Evolutionary conservation across 257 asterid genomes (phyloP).

Genomic region (Ophiorrhiza pumila): DNA sequence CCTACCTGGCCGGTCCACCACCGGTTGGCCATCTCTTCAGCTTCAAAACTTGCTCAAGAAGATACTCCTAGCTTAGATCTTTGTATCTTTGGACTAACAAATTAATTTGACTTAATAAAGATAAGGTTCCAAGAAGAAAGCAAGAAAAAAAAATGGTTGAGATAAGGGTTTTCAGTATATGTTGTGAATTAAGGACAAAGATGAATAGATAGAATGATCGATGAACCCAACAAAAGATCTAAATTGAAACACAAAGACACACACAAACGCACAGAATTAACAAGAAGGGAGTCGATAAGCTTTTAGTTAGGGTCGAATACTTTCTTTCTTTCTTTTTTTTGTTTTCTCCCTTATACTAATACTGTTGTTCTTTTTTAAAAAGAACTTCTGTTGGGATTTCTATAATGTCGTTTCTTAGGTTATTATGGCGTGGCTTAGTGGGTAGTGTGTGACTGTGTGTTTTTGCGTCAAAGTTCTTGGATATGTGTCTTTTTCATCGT

Average conservation of each 20-base stretch:
- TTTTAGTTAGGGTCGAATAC: not conserved
- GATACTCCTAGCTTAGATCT: conserved; percentile 4
- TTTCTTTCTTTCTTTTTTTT: not conserved
- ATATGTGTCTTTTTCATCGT: conserved; percentile 36
- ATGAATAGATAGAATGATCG: not conserved
- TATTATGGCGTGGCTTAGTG: conserved; percentile 20
- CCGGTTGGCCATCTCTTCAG: conserved; percentile 42
- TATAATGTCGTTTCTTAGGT: conserved; percentile 29
- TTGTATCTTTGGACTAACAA: not conserved
- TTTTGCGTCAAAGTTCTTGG: conserved; percentile 44
- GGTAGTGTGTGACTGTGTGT: conserved; percentile 13
- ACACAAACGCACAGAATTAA: not conserved
- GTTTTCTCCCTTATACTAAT: not conserved
- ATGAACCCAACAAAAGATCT: conserved; percentile 27
- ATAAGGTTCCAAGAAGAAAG: conserved; percentile 8
- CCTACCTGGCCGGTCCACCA: conserved; percentile 69
- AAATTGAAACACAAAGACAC: conserved; percentile 12
- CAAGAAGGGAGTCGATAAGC: not conserved
- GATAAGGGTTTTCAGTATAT: conserved; percentile 8
- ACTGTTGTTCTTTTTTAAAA: not conserved
- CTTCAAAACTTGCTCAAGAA: not conserved
- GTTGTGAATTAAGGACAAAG: not conserved
- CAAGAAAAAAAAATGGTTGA: not conserved
- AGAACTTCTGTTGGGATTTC: conserved; percentile 12
- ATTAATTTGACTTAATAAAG: conserved; percentile 6